Percentiles rank a stretch among this genome's conserved stretches.
Evolutionary conservation across 2,329 filamentous ascomycete species (phyloP).

Genomic region (Dothideomycetes sp.): DNA sequence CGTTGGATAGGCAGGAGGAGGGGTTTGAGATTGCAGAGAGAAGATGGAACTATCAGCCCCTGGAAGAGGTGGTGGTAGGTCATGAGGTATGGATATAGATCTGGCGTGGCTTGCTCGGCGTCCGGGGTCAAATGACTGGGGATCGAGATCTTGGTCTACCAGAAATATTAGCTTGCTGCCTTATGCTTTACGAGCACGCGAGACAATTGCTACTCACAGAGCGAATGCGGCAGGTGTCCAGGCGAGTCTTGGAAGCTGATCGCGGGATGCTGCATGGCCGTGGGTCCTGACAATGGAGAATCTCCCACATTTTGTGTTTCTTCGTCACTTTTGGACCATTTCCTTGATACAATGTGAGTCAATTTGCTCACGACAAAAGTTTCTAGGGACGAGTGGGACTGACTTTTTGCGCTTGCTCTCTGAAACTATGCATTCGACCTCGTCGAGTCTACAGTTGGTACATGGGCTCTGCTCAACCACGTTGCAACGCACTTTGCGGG

Average conservation of each 20-base stretch:
- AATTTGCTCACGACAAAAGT: neutral
- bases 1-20: conserved; percentile 27
- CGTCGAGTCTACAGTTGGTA: conserved; percentile 76
- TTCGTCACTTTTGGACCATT: conserved; percentile 24
- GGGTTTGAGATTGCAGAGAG: conserved; percentile 2
- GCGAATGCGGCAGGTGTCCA: conserved; percentile 47
- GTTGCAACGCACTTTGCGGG: conserved; percentile 87
- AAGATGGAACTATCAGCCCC: conserved; percentile 7
- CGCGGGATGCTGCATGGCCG: conserved; percentile 1
- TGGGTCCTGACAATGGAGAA: neutral
- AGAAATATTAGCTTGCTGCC: neutral
- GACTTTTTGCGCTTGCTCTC: conserved; percentile 79
- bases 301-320: conserved; percentile 5
- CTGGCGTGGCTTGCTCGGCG: conserved; percentile 9
- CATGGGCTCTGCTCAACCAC: conserved; percentile 81
- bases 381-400: conserved; percentile 27
- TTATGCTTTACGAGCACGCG: neutral
- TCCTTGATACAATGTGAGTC: conserved; percentile 24
- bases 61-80: too few relatives aligned
- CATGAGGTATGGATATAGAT: conserved; percentile 11
- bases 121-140: conserved; percentile 3
- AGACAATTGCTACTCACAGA: conserved; percentile 46
- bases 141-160: conserved; percentile 9
- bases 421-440: conserved; percentile 59
- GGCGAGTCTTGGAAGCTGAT: conserved; percentile 12